Conservation (phyloP, 2,329 filamentous ascomycete species). For the Fusarium clavum region DNA sequence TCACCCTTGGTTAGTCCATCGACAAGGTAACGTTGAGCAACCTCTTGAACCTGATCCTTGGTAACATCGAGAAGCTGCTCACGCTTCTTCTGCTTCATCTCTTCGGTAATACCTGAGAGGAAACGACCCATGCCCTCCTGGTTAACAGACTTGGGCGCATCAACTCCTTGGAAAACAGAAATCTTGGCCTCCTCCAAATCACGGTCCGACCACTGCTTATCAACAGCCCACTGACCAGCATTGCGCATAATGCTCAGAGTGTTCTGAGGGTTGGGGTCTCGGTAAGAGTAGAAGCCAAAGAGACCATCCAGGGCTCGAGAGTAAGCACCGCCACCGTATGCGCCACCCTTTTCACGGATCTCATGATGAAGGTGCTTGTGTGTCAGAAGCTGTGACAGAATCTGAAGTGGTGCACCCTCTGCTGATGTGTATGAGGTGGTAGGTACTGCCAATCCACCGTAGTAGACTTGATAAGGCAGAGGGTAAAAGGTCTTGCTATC, state of each 20-base stretch:
- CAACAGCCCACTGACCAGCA: conserved; percentile 84
- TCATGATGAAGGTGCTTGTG: conserved; percentile 98
- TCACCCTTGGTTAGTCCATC: conserved; percentile 69
- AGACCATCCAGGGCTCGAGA: conserved; percentile 82
- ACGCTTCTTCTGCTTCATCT: conserved; percentile 87
- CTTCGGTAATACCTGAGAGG: conserved; percentile 83
- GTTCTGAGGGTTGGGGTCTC: conserved; percentile 93
- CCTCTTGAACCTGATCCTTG: conserved; percentile 80
- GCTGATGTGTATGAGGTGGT: conserved; percentile 85
- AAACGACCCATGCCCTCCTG: conserved; percentile 89
- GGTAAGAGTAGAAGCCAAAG: conserved; percentile 96
- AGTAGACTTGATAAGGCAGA: conserved; percentile 96
- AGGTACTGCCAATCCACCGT: conserved; percentile 83
- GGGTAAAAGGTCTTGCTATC: conserved; percentile 87
- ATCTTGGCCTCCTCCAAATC: conserved; percentile 97
- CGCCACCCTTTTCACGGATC: conserved; percentile 96
- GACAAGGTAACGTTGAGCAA: conserved; percentile 84
- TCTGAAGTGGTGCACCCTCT: conserved; percentile 82
- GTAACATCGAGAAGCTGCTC: conserved; percentile 89
- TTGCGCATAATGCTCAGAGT: conserved; percentile 86
- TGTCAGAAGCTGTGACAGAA: conserved; percentile 90
- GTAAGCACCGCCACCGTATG: conserved; percentile 93
- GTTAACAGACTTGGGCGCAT: conserved; percentile 88
- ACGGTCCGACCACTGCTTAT: conserved; percentile 82
- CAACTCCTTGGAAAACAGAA: conserved; percentile 89